These are phyloP conservation scores for Gossypium schwendimanii DNA, from an alignment of 441 rosid species.

Conservation along the genomic window DNA sequence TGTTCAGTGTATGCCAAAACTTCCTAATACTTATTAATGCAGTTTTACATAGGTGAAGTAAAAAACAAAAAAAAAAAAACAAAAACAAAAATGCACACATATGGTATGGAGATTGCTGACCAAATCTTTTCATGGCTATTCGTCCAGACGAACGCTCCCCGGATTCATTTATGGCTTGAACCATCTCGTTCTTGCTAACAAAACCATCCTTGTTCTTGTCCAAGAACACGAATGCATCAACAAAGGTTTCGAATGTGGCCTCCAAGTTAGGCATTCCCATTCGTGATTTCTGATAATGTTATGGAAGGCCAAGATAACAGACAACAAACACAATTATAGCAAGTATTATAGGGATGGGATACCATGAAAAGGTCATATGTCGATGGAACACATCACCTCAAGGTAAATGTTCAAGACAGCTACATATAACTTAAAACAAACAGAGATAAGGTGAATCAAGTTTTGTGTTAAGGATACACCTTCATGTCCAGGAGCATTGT, in stretches of 20 bases:
- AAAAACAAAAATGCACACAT: not conserved
- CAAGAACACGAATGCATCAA: constrained; percentile 78
- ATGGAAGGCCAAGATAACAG: constrained; percentile 26
- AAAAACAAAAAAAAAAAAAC: no score
- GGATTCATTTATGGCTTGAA: constrained; percentile 71
- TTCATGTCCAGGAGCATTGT: constrained; percentile 45
- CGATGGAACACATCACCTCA: no score
- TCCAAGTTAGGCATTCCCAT: constrained; percentile 73
- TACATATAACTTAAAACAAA: not conserved
- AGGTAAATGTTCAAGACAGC: no score
- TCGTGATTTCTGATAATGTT: constrained; percentile 39
- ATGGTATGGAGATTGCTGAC: constrained; percentile 24
- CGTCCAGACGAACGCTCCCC: constrained; percentile 83
- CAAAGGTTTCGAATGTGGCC: constrained; percentile 72
- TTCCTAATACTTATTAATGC: no score
- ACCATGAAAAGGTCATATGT: no score
- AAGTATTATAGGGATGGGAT: no score
- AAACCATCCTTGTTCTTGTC: constrained; percentile 85
- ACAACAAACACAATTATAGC: not conserved
- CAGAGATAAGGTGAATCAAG: not conserved
- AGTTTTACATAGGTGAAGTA: no score
- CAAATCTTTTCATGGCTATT: constrained; percentile 89
- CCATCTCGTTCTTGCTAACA: constrained; percentile 85
- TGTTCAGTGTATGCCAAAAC: no score
- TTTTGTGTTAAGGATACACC: constrained; percentile 38